Evolutionary conservation across 2,329 filamentous ascomycete genomes (phyloP).

Genomic region (Byssothecium circinans): DNA sequence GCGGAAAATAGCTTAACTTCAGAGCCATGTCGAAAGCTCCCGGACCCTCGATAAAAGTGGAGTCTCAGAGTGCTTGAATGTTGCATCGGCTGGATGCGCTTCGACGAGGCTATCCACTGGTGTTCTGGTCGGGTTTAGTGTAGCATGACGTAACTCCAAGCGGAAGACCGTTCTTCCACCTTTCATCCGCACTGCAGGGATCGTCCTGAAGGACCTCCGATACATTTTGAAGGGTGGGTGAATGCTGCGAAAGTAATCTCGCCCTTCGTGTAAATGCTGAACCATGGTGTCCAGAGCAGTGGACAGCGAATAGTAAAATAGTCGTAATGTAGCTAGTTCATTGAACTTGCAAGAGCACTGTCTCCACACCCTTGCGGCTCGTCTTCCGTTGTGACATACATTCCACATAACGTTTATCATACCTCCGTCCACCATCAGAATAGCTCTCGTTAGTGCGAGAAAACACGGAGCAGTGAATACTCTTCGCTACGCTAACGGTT

Average conservation of each 20-base stretch:
- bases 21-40: not conserved
- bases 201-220: not conserved
- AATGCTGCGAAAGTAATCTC: not conserved
- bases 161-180: not conserved
- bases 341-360: too few species aligned
- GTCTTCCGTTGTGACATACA: not conserved
- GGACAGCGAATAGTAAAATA: not conserved
- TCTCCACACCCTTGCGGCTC: not conserved
- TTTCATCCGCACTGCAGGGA: not conserved
- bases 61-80: not conserved
- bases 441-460: constrained; percentile 53
- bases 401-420: not conserved
- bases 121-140: not conserved
- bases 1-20: not conserved
- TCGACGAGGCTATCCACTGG: not conserved
- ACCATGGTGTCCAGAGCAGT: not conserved
- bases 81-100: not conserved
- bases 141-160: not conserved
- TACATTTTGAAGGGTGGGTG: not conserved
- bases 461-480: constrained; percentile 61
- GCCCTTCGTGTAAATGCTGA: not conserved
- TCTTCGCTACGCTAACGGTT: constrained; percentile 55
- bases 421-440: constrained; percentile 29
- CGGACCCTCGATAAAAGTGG: not conserved
- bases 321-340: not conserved